Conservation (phyloP, 768 basidiomycete species). For the Lyophyllum shimeji region DNA sequence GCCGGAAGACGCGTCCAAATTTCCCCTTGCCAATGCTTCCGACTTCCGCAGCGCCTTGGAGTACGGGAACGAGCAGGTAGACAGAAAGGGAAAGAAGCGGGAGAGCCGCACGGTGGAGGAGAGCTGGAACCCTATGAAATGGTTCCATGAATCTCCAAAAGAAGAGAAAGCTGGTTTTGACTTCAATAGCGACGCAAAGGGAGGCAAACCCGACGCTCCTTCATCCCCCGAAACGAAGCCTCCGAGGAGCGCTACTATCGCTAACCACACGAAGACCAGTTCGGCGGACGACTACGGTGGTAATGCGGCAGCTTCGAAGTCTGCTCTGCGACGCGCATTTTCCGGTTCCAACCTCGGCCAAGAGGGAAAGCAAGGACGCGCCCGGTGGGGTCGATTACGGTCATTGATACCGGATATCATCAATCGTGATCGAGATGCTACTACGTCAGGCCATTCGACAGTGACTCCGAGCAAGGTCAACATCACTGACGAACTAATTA, state of each 20-base stretch:
- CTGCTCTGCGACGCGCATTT: constrained; percentile 28
- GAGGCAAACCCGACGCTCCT: not conserved
- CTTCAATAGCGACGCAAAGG: constrained; percentile 14
- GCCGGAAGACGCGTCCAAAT: constrained; percentile 27
- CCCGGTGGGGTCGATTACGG: constrained; percentile 65
- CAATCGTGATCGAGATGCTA: constrained; percentile 28
- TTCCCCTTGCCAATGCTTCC: constrained; percentile 18
- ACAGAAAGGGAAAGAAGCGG: constrained; percentile 56
- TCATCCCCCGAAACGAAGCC: not conserved
- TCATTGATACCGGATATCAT: constrained; percentile 61
- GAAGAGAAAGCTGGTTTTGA: constrained; percentile 43
- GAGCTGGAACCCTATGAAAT: constrained; percentile 52
- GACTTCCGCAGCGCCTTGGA: constrained; percentile 69
- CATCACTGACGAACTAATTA: constrained; percentile 80
- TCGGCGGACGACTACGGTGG: constrained; percentile 9
- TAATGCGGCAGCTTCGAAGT: constrained; percentile 5
- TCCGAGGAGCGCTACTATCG: not conserved
- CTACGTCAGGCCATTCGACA: constrained; percentile 43
- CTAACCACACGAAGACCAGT: constrained; percentile 4
- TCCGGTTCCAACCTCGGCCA: constrained; percentile 30
- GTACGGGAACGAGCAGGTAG: constrained; percentile 37
- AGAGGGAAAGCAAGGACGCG: constrained; percentile 28
- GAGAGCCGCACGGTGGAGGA: constrained; percentile 49
- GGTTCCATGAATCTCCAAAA: constrained; percentile 53
- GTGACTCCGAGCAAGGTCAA: constrained; percentile 59